Base-by-base conservation (phyloP, 2,329 filamentous ascomycete species). In the Claviceps sp. region DNA sequence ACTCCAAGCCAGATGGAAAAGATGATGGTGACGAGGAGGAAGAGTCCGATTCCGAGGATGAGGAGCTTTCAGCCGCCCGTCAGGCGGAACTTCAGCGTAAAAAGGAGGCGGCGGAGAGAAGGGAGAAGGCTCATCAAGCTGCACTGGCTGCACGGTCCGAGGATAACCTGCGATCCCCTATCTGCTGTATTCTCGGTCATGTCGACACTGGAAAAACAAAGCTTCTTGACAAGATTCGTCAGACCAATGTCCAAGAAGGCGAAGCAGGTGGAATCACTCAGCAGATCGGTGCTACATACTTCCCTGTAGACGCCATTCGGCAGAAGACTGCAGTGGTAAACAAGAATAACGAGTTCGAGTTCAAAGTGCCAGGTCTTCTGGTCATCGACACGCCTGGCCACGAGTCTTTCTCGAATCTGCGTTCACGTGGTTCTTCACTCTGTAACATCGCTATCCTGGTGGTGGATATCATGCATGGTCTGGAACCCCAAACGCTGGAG, bases 161-260 rank as follows among this genome's bases (percentile, higher is more conserved):
- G 70, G 90, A 98, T 66, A 85, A 98, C 69, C 80, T 98, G 52
- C 88, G 93, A 53, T 97, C 93, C 42, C 93, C 93, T 50, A 98
- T 98, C 71, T 97, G 93, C 78, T 97, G 91, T 85, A 98, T 98
- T 79, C 82, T 98, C 57, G 93, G 93, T 63, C 93, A 98, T 80
- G 93, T 98, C 80, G 93, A 98, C 83, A 98, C 94, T 45, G 93
- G 93, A 68, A 98, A 98, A 76, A 98, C 93, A n/a, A 98, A 97
- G 74, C 76, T 98, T 56, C 79, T 98, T 53, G 93, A 98, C 76
- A 98, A 98, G 75, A 88, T 98, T 64, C 86, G 93, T 63, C 89
- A 96, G 70, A 97, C 93, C 53, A 97, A 98, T 65, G 93, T 98
- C 38, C 94, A 98, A 66, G 93, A 97, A 71, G 93, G 93, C 63